These are phyloP conservation scores for Nakazawaea peltata DNA, from an alignment of 805 yeast species.

Conservation along the genomic window DNA sequence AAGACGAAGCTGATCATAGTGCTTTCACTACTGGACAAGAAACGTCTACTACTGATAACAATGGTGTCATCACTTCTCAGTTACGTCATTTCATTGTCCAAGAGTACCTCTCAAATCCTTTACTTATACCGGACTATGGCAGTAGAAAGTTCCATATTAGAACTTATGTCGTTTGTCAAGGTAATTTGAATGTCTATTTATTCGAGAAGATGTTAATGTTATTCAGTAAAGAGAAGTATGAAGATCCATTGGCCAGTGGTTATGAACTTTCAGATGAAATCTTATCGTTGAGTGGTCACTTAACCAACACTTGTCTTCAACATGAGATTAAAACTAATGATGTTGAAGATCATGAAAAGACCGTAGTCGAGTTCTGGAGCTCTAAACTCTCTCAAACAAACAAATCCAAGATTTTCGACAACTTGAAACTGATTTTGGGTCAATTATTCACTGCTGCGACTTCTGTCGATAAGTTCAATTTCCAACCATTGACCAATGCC, in stretches of 20 bases:
- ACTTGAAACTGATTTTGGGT: constrained; percentile 52
- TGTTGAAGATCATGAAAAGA: constrained; percentile 21
- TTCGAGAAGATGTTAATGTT: constrained; percentile 74
- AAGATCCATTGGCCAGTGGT: constrained; percentile 21
- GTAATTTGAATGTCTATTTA: constrained; percentile 71
- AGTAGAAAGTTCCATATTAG: constrained; percentile 84
- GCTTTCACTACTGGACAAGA: constrained; percentile 1
- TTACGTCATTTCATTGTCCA: constrained; percentile 88
- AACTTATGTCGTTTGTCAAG: constrained; percentile 70
- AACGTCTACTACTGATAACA: constrained; percentile 23
- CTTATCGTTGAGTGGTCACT: constrained; percentile 59
- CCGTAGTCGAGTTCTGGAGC: constrained; percentile 60
- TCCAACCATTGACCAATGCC: constrained; percentile 73
- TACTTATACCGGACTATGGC: constrained; percentile 52
- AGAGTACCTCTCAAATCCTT: constrained; percentile 63
- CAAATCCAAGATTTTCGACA: constrained; percentile 36
- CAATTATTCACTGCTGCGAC: constrained; percentile 80
- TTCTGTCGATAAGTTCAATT: constrained; percentile 74
- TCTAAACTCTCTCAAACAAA: constrained; percentile 28
- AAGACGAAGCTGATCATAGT: constrained; percentile 22
- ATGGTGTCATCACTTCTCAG: constrained; percentile 78
- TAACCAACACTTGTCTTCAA: constrained; percentile 93
- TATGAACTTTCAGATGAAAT: constrained; percentile 18
- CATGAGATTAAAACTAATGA: constrained; percentile 28
- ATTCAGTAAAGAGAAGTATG: constrained; percentile 57